A percentile compares a stretch with the other conserved stretches of the same genome.
Evolutionary conservation across 495 filamentous ascomycete genomes (phyloP).

Genomic region (Talaromyces proteolyticus): DNA sequence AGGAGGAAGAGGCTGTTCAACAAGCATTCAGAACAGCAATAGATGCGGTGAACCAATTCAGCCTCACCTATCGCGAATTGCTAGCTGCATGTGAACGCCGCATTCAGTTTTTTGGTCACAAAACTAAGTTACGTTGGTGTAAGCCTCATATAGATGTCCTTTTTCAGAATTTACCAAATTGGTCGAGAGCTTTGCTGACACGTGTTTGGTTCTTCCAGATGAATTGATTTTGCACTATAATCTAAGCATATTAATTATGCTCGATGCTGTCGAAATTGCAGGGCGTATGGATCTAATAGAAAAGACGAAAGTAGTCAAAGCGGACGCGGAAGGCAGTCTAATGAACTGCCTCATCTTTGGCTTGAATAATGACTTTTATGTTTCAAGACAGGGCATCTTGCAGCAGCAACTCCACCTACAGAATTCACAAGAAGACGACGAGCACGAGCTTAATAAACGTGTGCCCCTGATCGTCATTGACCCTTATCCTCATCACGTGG

Average conservation of each 20-base stretch:
- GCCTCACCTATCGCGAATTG: slow-evolving; percentile 11
- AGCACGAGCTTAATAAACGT: neutral
- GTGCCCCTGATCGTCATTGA: slow-evolving; percentile 13
- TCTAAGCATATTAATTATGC: slow-evolving; percentile 12
- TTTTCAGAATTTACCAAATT: neutral
- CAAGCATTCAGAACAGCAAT: slow-evolving; percentile 9
- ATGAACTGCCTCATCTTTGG: slow-evolving; percentile 14
- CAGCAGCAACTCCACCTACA: neutral
- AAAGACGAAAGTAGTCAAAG: slow-evolving; percentile 10
- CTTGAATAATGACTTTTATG: slow-evolving; percentile 11
- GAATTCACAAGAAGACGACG: neutral
- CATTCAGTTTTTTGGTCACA: slow-evolving; percentile 12
- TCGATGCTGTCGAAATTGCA: slow-evolving; percentile 11
- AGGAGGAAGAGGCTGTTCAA: slow-evolving; percentile 12
- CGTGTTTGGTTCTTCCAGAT: no score
- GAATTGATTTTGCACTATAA: slow-evolving; percentile 13
- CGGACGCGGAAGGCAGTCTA: slow-evolving; percentile 11
- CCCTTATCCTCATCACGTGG: slow-evolving; percentile 15
- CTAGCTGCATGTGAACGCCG: slow-evolving; percentile 11
- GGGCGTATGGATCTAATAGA: slow-evolving; percentile 12
- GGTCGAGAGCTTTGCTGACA: no score
- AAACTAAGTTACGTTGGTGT: slow-evolving; percentile 17
- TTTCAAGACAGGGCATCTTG: slow-evolving; percentile 1
- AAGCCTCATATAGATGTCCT: slow-evolving; percentile 1
- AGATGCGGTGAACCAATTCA: slow-evolving; percentile 12